phyloP scores from a whole-genome alignment of 805 yeast species.

The Candida saitoana region DNA sequence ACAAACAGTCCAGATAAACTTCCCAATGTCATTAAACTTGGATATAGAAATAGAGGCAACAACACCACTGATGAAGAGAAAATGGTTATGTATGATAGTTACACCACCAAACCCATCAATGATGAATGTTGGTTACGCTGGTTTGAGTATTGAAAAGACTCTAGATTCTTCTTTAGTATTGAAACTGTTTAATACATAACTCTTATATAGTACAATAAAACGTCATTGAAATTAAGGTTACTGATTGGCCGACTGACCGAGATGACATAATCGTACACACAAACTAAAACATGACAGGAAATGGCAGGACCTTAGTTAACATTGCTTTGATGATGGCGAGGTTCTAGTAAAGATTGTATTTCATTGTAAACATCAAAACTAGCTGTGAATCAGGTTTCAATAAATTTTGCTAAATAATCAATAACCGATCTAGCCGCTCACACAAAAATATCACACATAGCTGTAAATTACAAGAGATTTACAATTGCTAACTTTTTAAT shows the following conservation, averaged over 20 bases:
- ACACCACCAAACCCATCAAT: constrained; percentile 48
- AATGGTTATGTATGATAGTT: constrained; percentile 56
- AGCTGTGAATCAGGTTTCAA: too few relatives aligned
- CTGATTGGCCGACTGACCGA: not conserved
- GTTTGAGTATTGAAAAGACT: constrained; percentile 14
- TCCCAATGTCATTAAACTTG: constrained; percentile 15
- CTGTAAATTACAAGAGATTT: too few relatives aligned
- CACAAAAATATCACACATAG: too few relatives aligned
- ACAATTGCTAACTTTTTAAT: too few relatives aligned
- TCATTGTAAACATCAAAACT: too few relatives aligned
- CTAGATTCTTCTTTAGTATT: too few relatives aligned
- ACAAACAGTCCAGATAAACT: constrained; percentile 5
- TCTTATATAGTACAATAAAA: too few relatives aligned
- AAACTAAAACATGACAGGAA: not conserved
- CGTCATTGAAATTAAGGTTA: not conserved
- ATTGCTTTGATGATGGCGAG: not conserved
- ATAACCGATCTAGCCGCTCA: not conserved
- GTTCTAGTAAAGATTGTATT: too few relatives aligned
- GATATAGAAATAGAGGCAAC: constrained; percentile 13
- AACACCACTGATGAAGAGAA: constrained; percentile 37
- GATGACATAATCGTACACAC: not conserved
- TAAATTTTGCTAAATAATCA: too few relatives aligned
- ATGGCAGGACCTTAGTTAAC: not conserved
- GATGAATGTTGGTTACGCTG: constrained; percentile 52
- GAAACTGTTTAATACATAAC: too few relatives aligned